Percentiles rank a stretch among this genome's conserved stretches.
These are phyloP conservation scores for Hansfordia pulvinata DNA, from an alignment of 2,329 filamentous ascomycete species.

Conservation along the genomic window DNA sequence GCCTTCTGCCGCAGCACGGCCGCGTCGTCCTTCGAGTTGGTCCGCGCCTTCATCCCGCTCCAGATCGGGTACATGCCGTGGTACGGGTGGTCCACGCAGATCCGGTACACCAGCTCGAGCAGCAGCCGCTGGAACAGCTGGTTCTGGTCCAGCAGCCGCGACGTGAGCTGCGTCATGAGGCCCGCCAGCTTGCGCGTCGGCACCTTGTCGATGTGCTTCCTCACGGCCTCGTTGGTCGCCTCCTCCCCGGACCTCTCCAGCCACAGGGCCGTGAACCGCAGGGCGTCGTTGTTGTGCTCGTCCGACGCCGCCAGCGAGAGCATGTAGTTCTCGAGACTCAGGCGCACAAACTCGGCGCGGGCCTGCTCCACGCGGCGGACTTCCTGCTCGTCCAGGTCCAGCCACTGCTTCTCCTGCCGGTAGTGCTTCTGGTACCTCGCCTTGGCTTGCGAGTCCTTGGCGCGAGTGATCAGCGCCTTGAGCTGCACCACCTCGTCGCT, in stretches of 20 bases:
- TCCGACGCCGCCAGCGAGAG: slow-evolving; percentile 75
- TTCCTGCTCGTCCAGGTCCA: slow-evolving; percentile 80
- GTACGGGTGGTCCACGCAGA: slow-evolving; percentile 87
- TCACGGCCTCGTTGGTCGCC: slow-evolving; percentile 65
- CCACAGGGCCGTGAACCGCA: slow-evolving; percentile 91
- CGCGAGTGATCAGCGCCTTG: slow-evolving; percentile 40
- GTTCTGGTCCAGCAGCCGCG: slow-evolving; percentile 63
- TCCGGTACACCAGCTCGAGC: slow-evolving; percentile 59
- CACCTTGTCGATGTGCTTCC: slow-evolving; percentile 55
- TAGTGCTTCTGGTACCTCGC: slow-evolving; percentile 46
- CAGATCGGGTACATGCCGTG: slow-evolving; percentile 97
- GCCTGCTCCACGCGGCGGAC: slow-evolving; percentile 64
- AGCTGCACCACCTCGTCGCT: slow-evolving; percentile 67
- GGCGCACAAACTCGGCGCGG: slow-evolving; percentile 69
- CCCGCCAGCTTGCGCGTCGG: slow-evolving; percentile 85
- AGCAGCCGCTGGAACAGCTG: slow-evolving; percentile 66
- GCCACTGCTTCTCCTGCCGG: slow-evolving; percentile 70
- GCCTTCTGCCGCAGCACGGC: slow-evolving; percentile 62
- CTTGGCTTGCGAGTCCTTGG: slow-evolving; percentile 36
- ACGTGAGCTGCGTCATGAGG: slow-evolving; percentile 92
- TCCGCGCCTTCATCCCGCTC: slow-evolving; percentile 59
- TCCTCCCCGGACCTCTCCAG: slow-evolving; percentile 70
- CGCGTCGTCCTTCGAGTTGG: slow-evolving; percentile 58
- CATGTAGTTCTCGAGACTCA: slow-evolving; percentile 88
- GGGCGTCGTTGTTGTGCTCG: slow-evolving; percentile 73